These are phyloP conservation scores for Taphrina deformans DNA, from an alignment of 1,139 yeast genomes.

Conservation along the genomic window DNA sequence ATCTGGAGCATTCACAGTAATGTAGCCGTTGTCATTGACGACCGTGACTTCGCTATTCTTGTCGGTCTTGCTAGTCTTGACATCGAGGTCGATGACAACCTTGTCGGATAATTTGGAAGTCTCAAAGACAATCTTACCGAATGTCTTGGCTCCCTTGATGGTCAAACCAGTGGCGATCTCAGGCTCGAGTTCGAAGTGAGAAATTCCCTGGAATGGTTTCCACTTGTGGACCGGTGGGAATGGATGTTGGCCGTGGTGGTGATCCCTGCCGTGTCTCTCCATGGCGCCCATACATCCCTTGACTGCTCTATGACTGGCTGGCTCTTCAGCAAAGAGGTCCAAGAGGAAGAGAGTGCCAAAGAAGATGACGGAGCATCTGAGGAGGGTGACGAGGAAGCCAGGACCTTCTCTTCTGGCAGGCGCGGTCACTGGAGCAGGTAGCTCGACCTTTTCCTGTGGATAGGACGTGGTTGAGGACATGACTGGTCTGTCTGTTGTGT, in stretches of 20 bases:
- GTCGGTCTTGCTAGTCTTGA: conserved; percentile 21
- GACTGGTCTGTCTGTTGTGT: neutral
- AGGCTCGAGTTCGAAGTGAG: conserved; percentile 25
- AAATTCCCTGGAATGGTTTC: conserved; percentile 16
- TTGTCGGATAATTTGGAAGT: conserved; percentile 30
- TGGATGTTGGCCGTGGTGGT: conserved; percentile 10
- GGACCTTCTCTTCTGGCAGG: conserved; percentile 7
- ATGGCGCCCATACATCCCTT: conserved; percentile 2
- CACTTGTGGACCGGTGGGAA: conserved; percentile 19
- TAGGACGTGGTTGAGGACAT: conserved; percentile 9
- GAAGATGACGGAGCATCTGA: conserved; percentile 5
- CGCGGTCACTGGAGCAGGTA: conserved; percentile 19
- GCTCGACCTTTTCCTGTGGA: conserved; percentile 28
- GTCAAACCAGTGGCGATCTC: conserved; percentile 23
- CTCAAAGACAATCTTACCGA: conserved; percentile 26
- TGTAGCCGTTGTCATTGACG: conserved; percentile 12
- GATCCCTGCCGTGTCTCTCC: conserved; percentile 1
- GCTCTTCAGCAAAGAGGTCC: conserved; percentile 14
- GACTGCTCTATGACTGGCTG: neutral
- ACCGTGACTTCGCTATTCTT: conserved; percentile 21
- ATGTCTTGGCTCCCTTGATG: conserved; percentile 26
- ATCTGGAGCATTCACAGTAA: conserved; percentile 17
- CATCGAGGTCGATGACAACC: conserved; percentile 26
- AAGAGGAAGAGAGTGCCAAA: conserved; percentile 19
- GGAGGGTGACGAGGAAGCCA: neutral